Evolutionary conservation across 1,284 basidiomycete species (phyloP).

Genomic region (Papiliotrema nemorosa): DNA sequence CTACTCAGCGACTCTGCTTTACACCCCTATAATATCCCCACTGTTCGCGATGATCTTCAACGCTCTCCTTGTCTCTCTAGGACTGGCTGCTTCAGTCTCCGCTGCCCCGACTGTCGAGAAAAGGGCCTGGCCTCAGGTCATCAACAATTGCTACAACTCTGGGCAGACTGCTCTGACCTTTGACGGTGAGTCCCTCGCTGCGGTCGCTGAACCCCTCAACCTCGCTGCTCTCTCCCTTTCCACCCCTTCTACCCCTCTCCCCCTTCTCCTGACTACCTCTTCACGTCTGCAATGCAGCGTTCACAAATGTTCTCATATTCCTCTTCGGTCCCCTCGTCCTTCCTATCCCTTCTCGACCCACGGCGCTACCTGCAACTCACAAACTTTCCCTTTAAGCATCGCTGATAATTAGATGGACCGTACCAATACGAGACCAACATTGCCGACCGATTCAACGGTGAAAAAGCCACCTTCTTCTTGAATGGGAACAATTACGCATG

Average conservation of each 20-base stretch:
- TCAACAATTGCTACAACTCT: constrained; percentile 36
- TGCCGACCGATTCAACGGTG: constrained; percentile 49
- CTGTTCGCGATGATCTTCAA: too few relatives aligned
- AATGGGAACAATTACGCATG: constrained; percentile 50
- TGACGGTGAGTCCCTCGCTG: constrained; percentile 50
- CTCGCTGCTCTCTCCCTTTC: neutral
- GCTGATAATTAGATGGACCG: constrained; percentile 51
- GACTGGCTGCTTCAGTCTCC: too few relatives aligned
- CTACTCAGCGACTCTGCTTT: too few relatives aligned
- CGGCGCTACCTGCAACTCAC: too few relatives aligned
- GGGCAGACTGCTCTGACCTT: constrained; percentile 54
- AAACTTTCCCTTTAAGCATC: neutral
- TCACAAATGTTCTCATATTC: too few relatives aligned
- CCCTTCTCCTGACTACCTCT: neutral
- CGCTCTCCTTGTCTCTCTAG: too few relatives aligned
- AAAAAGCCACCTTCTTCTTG: constrained; percentile 42
- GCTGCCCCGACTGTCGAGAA: constrained; percentile 13
- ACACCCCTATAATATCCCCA: too few relatives aligned
- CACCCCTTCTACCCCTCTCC: neutral
- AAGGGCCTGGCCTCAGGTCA: constrained; percentile 20
- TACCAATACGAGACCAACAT: constrained; percentile 52
- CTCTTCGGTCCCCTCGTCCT: too few relatives aligned
- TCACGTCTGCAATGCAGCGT: too few relatives aligned
- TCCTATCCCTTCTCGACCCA: too few relatives aligned
- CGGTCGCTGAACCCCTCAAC: neutral